phyloP scores from a whole-genome alignment of 2,329 filamentous ascomycete species.

The Clarireedia sp. region DNA sequence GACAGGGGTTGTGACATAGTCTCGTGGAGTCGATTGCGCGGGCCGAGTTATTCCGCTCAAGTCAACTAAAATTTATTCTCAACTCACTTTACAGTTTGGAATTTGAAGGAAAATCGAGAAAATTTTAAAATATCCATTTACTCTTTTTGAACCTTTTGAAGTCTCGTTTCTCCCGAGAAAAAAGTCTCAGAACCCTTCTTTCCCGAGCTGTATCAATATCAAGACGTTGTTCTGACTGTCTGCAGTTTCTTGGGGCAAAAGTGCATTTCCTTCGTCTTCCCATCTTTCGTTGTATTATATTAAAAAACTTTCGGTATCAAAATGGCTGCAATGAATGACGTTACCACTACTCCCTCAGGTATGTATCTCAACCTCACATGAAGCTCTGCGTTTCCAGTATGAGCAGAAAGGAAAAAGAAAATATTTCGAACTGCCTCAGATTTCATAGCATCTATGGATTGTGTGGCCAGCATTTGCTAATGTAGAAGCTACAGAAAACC shows the following conservation, averaged over 20 bases:
- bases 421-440: not conserved
- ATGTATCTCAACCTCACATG: conserved; percentile 7
- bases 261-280: not conserved
- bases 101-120: not conserved
- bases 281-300: not conserved
- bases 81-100: not conserved
- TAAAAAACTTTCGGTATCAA: conserved; percentile 8
- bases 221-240: not conserved
- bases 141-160: not conserved
- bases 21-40: not conserved
- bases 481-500: not conserved
- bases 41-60: not conserved
- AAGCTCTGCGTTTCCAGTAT: too few species aligned
- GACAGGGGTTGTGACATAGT: not conserved
- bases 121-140: not conserved
- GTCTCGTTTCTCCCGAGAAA: not conserved
- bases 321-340: conserved; percentile 27
- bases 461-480: not conserved
- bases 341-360: conserved; percentile 23
- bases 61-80: not conserved
- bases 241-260: conserved; percentile 11
- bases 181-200: not conserved
- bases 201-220: not conserved
- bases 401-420: not conserved
- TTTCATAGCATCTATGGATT: not conserved